Conservation (phyloP, 768 basidiomycete genomes). For the Hygrophorus pudorinus region DNA sequence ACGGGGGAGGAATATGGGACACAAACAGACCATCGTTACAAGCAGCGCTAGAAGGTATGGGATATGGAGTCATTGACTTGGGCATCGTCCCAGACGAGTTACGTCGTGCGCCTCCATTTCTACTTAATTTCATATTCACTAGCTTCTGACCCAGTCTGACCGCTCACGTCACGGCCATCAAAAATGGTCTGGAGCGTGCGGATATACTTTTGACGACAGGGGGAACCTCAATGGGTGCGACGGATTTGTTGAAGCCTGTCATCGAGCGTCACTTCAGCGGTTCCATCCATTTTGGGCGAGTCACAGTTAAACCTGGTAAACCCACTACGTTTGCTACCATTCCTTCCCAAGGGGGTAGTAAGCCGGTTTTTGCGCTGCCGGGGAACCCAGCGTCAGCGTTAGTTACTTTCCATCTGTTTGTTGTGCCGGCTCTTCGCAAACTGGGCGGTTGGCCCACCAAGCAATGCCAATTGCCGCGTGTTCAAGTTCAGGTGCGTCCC, state of each 20-base stretch:
- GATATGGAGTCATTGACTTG: slow-evolving; percentile 70
- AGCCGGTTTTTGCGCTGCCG: slow-evolving; percentile 70
- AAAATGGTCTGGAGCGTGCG: slow-evolving; percentile 45
- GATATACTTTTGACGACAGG: slow-evolving; percentile 81
- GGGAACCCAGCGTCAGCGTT: slow-evolving; percentile 87
- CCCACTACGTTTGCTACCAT: slow-evolving; percentile 86
- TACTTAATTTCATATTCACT: not conserved
- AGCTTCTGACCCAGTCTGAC: slow-evolving; percentile 31
- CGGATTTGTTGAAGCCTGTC: slow-evolving; percentile 80
- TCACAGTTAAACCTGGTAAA: slow-evolving; percentile 77
- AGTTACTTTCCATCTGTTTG: slow-evolving; percentile 79
- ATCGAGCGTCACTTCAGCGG: slow-evolving; percentile 73
- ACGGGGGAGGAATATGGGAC: slow-evolving; percentile 73
- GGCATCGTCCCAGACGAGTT: slow-evolving; percentile 75
- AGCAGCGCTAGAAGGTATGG: slow-evolving; percentile 59
- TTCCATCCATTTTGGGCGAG: slow-evolving; percentile 77
- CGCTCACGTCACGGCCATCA: slow-evolving; percentile 48
- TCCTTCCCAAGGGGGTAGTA: slow-evolving; percentile 28
- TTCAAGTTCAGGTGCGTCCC: slow-evolving; percentile 50
- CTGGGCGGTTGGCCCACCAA: slow-evolving; percentile 58
- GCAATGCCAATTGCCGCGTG: slow-evolving; percentile 47
- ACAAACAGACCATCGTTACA: slow-evolving; percentile 78
- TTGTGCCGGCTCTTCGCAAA: slow-evolving; percentile 65
- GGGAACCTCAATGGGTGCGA: slow-evolving; percentile 87
- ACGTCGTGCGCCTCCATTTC: slow-evolving; percentile 11